Conservation (phyloP, 345 rosid species). For the Melaleuca alternifolia region DNA sequence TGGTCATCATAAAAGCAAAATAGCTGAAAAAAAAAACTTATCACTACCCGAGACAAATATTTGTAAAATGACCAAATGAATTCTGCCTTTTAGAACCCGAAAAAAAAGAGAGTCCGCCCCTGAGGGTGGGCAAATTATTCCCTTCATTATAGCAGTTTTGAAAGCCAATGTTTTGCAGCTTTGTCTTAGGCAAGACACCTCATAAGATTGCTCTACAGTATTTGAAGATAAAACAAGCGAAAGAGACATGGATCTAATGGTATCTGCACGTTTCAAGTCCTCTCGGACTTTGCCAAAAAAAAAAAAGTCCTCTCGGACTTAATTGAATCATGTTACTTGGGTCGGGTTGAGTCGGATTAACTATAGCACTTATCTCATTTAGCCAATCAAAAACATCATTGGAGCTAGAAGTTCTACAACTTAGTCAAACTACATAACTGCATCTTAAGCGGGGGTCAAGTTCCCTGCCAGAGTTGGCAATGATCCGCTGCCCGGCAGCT, state of each 20-base stretch:
- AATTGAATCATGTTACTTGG: neutral
- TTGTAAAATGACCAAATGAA: neutral
- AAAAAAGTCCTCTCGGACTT: no score
- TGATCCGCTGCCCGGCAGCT: neutral
- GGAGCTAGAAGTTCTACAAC: neutral
- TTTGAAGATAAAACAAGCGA: neutral
- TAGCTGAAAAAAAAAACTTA: no score
- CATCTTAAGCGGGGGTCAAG: neutral
- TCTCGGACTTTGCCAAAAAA: no score
- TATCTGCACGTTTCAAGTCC: neutral
- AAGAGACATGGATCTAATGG: neutral
- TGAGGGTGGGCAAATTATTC: neutral
- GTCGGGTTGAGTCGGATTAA: no score
- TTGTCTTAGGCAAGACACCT: neutral
- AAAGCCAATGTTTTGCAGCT: neutral
- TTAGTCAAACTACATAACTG: neutral
- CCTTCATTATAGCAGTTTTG: neutral
- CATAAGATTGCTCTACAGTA: neutral
- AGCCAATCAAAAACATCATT: no score
- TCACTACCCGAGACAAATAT: neutral
- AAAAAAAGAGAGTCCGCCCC: no score
- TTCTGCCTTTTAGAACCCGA: no score
- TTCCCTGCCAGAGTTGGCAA: neutral
- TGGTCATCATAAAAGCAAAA: neutral
- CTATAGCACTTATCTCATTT: no score